Conservation (phyloP, 2,329 filamentous ascomycete species). For the Neophaeococcomyces aloes region DNA sequence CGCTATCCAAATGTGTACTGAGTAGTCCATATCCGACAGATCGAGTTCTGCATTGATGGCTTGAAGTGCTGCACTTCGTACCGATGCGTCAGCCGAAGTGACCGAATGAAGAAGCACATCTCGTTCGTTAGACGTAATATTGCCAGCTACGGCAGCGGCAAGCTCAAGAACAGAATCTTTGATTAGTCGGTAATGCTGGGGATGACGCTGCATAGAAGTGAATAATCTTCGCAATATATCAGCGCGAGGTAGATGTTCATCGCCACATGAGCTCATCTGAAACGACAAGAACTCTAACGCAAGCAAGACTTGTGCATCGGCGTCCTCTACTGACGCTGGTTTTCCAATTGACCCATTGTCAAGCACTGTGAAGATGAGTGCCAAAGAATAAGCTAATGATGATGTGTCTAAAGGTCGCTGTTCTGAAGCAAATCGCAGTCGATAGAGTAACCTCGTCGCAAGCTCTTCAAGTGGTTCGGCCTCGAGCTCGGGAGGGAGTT, state of each 20-base stretch:
- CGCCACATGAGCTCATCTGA: constrained; percentile 70
- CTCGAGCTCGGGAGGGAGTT: constrained; percentile 60
- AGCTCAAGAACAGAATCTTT: constrained; percentile 86
- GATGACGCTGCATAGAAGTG: constrained; percentile 74
- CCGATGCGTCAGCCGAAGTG: constrained; percentile 67
- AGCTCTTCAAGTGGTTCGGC: constrained; percentile 74
- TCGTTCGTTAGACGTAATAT: constrained; percentile 64
- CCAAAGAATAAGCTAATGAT: constrained; percentile 77
- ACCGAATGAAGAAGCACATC: constrained; percentile 63
- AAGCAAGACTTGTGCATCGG: constrained; percentile 79
- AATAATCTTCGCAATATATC: constrained; percentile 64
- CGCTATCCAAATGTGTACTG: constrained; percentile 84
- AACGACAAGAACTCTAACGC: constrained; percentile 81
- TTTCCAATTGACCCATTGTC: constrained; percentile 66
- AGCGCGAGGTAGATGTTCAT: constrained; percentile 63
- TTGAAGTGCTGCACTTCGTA: constrained; percentile 76
- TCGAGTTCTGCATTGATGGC: constrained; percentile 87
- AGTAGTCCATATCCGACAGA: constrained; percentile 74
- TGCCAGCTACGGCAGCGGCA: constrained; percentile 72
- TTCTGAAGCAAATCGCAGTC: constrained; percentile 78
- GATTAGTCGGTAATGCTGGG: constrained; percentile 87
- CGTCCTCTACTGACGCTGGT: constrained; percentile 56
- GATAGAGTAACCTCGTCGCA: constrained; percentile 79
- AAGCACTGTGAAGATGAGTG: constrained; percentile 69
- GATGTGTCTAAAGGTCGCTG: constrained; percentile 87